Percentiles rank a stretch among this genome's conserved stretches.
These are phyloP conservation scores for Chrysosporium keratinophilum DNA, from an alignment of 2,329 filamentous ascomycete genomes.

Conservation along the genomic window DNA sequence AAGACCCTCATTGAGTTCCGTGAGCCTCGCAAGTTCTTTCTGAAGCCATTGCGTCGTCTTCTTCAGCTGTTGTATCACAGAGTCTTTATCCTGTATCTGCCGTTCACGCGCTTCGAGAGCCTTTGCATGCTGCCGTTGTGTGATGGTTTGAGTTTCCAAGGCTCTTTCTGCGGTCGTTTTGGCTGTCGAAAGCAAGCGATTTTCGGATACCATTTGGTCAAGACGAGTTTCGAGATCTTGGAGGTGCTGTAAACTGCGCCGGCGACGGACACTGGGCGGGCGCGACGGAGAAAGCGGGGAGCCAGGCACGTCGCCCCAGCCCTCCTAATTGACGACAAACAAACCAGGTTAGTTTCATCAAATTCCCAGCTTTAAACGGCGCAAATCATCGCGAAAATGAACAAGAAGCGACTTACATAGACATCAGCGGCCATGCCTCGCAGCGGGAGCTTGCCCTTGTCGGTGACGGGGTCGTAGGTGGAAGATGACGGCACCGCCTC, in stretches of 20 bases:
- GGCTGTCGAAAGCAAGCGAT: conserved; percentile 65
- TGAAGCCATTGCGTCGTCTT: conserved; percentile 69
- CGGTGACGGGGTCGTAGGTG: conserved; percentile 63
- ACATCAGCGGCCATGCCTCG: conserved; percentile 77
- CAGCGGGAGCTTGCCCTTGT: conserved; percentile 74
- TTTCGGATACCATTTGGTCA: conserved; percentile 71
- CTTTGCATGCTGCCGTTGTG: conserved; percentile 46
- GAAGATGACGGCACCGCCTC: conserved; percentile 41
- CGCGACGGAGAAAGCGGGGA: conserved; percentile 83
- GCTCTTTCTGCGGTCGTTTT: conserved; percentile 58
- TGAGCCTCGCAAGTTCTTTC: conserved; percentile 68
- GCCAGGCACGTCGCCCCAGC: conserved; percentile 72
- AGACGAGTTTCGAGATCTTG: conserved; percentile 74
- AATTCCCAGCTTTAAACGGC: conserved; percentile 6
- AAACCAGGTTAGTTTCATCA: conserved; percentile 14
- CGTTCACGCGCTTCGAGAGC: conserved; percentile 55
- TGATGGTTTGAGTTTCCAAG: conserved; percentile 46
- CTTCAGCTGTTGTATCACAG: conserved; percentile 73
- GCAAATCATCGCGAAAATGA: conserved; percentile 11
- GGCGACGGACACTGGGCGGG: conserved; percentile 89
- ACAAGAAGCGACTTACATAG: conserved; percentile 58
- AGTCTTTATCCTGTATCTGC: conserved; percentile 69
- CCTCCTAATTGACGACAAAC: conserved; percentile 54
- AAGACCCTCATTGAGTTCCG: conserved; percentile 71
- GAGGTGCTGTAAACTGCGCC: conserved; percentile 93